Conservation (phyloP, 768 basidiomycete genomes). For the Rhizopogon vulgaris region DNA sequence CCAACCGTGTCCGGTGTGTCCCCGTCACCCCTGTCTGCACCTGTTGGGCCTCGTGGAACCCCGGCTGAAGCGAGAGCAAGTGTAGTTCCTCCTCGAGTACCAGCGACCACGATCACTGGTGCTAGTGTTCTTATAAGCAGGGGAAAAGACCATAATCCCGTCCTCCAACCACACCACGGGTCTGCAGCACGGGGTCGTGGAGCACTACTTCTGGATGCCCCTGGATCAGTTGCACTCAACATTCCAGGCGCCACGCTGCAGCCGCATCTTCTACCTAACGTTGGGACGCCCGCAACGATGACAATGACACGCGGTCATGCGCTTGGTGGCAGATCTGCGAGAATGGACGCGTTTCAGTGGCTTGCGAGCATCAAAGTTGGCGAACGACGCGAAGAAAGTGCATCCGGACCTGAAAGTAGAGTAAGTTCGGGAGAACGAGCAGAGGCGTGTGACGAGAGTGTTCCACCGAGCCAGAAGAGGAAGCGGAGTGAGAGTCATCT, state of each 20-base stretch:
- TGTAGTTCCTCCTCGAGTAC: conserved; percentile 22
- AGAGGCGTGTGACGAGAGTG: neutral
- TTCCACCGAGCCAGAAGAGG: conserved; percentile 16
- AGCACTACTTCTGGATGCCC: conserved; percentile 21
- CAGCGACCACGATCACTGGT: conserved; percentile 2
- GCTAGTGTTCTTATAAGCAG: neutral
- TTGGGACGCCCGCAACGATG: conserved; percentile 18
- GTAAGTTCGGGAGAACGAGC: conserved; percentile 32
- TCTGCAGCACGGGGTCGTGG: conserved; percentile 28
- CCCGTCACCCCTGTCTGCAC: conserved; percentile 53
- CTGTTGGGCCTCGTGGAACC: conserved; percentile 60
- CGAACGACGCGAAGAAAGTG: conserved; percentile 45
- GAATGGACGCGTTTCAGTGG: conserved; percentile 69
- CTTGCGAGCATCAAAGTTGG: conserved; percentile 68
- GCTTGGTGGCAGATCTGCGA: conserved; percentile 42
- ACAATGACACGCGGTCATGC: conserved; percentile 44
- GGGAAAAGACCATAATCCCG: conserved; percentile 11
- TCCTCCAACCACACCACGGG: conserved; percentile 27
- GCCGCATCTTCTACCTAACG: conserved; percentile 9
- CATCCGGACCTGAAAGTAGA: conserved; percentile 44
- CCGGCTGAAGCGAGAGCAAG: conserved; percentile 66
- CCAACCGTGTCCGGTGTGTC: conserved; percentile 33
- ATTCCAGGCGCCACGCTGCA: conserved; percentile 2
- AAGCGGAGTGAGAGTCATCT: conserved; percentile 44
- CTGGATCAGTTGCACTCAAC: conserved; percentile 25